phyloP scores from a whole-genome alignment of 495 filamentous ascomycete genomes.

The Astrothelium subdiscretum region DNA sequence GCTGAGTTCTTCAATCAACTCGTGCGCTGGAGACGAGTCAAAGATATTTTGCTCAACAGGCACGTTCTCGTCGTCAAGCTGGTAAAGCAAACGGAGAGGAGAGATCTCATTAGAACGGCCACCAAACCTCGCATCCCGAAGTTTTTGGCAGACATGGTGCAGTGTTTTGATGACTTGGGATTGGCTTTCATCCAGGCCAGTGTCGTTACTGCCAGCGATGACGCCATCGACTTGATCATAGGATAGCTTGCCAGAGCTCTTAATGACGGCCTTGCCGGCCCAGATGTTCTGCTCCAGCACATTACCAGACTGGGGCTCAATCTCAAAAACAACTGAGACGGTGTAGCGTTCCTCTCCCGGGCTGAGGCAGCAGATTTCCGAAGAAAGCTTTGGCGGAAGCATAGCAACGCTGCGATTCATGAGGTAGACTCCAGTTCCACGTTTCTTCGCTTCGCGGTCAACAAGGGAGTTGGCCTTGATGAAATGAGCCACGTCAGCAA shows the following conservation, averaged over 20 bases:
- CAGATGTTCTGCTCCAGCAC: constrained; percentile 75
- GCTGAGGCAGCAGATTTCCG: constrained; percentile 75
- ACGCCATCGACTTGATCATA: constrained; percentile 78
- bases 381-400: constrained; percentile 72
- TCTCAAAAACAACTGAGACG: constrained; percentile 82
- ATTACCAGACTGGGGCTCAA: constrained; percentile 63
- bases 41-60: constrained; percentile 95
- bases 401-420: constrained; percentile 85
- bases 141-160: constrained; percentile 67
- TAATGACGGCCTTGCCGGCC: constrained; percentile 89
- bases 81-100: constrained; percentile 75
- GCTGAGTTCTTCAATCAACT: constrained; percentile 87
- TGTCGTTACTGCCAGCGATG: constrained; percentile 47
- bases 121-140: constrained; percentile 75
- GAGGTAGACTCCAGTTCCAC: constrained; percentile 88
- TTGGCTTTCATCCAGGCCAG: constrained; percentile 46
- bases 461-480: constrained; percentile 93
- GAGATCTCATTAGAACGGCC: constrained; percentile 67
- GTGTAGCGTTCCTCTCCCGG: constrained; percentile 83
- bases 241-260: constrained; percentile 72
- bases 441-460: constrained; percentile 95
- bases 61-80: constrained; percentile 97
- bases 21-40: constrained; percentile 75
- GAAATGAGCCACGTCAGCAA: constrained; percentile 92
- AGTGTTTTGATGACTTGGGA: constrained; percentile 65